These are phyloP conservation scores for Blastosporella zonata DNA, from an alignment of 1,284 basidiomycete genomes.

Conservation along the genomic window DNA sequence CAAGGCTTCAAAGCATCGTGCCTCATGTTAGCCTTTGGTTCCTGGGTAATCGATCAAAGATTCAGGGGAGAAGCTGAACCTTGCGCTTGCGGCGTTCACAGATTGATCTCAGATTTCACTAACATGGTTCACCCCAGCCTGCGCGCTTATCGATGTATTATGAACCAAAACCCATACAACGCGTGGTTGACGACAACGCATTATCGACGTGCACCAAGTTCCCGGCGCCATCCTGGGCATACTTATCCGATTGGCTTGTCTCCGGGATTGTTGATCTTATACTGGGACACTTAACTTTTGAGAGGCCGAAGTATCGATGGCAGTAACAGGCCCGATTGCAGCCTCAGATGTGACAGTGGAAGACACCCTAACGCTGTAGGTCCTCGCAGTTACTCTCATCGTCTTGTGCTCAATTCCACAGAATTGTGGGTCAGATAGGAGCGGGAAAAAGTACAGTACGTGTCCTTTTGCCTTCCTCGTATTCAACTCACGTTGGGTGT, in stretches of 20 bases:
- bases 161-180: neutral
- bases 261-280: neutral
- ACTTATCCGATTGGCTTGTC: neutral
- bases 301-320: neutral
- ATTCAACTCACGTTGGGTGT: neutral
- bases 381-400: neutral
- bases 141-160: constrained; percentile 3
- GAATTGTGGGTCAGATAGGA: constrained; percentile 21
- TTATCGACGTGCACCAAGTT: neutral
- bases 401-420: neutral
- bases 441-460: constrained; percentile 22
- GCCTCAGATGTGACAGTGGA: neutral
- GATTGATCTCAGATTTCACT: neutral
- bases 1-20: no score
- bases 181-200: neutral
- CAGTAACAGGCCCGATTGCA: neutral
- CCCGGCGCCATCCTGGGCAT: neutral
- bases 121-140: neutral
- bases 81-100: neutral
- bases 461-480: neutral
- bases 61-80: neutral
- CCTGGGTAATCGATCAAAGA: no score
- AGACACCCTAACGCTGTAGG: constrained; percentile 1
- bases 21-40: no score
- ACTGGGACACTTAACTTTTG: neutral